Conservation (phyloP, 352 stramenopile species). For the Phytopythium mirpurense region DNA sequence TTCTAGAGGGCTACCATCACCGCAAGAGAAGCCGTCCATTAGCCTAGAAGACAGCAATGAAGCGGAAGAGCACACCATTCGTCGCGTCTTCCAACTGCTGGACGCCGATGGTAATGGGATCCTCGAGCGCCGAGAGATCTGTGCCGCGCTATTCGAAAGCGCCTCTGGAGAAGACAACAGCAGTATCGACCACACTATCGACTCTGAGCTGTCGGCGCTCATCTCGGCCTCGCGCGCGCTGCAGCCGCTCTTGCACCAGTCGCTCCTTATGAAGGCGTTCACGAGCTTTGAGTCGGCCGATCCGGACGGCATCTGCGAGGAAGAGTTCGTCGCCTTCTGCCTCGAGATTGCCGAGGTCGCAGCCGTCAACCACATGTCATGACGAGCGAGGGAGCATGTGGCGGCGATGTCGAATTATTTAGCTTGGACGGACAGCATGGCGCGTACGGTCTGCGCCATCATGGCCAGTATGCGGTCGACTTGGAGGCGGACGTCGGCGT, state of each 20-base stretch:
- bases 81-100: conserved; percentile 46
- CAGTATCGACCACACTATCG: neutral
- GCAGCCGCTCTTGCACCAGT: conserved; percentile 50
- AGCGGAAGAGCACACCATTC: conserved; percentile 43
- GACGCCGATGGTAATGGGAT: conserved; percentile 56
- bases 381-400: too few species aligned
- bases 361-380: conserved; percentile 20
- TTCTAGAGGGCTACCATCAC: neutral
- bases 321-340: conserved; percentile 76
- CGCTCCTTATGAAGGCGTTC: conserved; percentile 63
- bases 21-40: neutral
- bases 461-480: neutral
- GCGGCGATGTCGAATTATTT: neutral
- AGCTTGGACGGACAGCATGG: neutral
- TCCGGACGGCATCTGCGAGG: conserved; percentile 47
- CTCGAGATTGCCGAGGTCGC: conserved; percentile 48
- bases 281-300: conserved; percentile 50
- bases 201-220: conserved; percentile 20
- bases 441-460: neutral
- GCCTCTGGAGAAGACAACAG: neutral
- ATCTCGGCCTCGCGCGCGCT: conserved; percentile 42
- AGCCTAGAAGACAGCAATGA: conserved; percentile 11
- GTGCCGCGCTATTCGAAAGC: conserved; percentile 31
- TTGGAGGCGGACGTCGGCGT: neutral
- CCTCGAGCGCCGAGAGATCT: conserved; percentile 58